Evolutionary conservation across 805 yeast genomes (phyloP), one percentile per base, ranked within the genome.

Genomic region (Candida coleopterorum): DNA sequence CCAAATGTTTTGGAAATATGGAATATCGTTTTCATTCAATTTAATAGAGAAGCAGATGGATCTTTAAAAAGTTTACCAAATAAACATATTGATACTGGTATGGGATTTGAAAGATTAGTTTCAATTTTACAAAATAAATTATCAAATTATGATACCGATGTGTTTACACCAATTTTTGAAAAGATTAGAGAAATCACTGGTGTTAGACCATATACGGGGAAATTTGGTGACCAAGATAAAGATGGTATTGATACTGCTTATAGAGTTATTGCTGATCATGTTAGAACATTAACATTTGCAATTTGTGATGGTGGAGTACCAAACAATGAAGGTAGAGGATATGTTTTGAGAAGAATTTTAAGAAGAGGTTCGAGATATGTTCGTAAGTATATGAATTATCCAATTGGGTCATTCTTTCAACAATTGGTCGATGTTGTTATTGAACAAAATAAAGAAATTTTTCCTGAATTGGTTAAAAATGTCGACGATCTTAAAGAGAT

Each of bases 301-400:
- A 74, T 93, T 42, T 85, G 95, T 26, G 99, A 93, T 62, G 99
- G 99, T 55, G 99, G 98, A 56, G 97, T 93, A 40, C 99, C 99
- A 56, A 93, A 93, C 68, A 93, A 89, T 56, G 98, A 93, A 58
- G 99, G 99, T 52, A 83, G 98, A 68, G 99, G 99, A 52, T 93
- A 93, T 56, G 99, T 93, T 29, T 70, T 93, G 60, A 82, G 99
- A 70, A 84, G 99, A 71, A 89, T 93, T 50, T 72, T 93, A 55
- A 84, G 99, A 72, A 84, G 99, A 72, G 99, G 98, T 55, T 86
- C 96, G 26, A 83, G 98, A 64, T 93, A 86, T 55, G 97, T 83
- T 30, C 83, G 97, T 64, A 93, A 93, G 68, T 89, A 93, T 69
- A 80, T 93, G 84, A 80, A 86, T 63, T 90, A 85, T 55, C 96